Conservation (phyloP, 768 basidiomycete species). For the Suillus subalutaceus region DNA sequence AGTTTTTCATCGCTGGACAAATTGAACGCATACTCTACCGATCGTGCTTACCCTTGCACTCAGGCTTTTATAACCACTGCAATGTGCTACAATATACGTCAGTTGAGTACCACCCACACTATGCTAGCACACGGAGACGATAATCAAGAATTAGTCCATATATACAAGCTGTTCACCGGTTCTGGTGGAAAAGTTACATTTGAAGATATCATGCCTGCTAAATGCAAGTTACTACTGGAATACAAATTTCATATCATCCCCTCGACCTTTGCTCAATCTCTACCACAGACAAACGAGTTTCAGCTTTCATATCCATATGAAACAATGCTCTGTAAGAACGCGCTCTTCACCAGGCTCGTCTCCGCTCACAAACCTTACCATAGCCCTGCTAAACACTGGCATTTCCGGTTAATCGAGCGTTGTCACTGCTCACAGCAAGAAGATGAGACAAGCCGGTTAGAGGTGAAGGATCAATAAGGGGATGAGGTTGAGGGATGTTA, state of each 20-base stretch:
- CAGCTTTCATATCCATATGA: background rate
- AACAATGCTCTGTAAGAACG: constrained; percentile 41
- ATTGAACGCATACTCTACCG: background rate
- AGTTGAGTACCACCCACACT: constrained; percentile 1
- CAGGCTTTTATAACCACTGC: background rate
- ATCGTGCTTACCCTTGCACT: background rate
- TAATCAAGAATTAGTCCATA: background rate
- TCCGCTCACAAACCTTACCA: constrained; percentile 53
- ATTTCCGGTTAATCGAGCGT: constrained; percentile 41
- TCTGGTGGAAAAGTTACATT: background rate
- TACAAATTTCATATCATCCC: background rate
- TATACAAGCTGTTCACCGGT: background rate
- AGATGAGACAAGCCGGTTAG: constrained; percentile 7
- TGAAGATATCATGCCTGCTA: background rate
- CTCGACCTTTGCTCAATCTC: background rate
- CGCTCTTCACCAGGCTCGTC: constrained; percentile 54
- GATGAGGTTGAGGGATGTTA: constrained; percentile 15
- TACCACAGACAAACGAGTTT: background rate
- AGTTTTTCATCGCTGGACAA: background rate
- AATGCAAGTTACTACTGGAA: background rate
- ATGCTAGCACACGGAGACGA: background rate
- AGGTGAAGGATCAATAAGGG: background rate
- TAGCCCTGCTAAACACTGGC: constrained; percentile 36
- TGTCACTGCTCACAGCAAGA: constrained; percentile 25
- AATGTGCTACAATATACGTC: background rate